Evolutionary conservation across 2,329 filamentous ascomycete genomes (phyloP).

Genomic region (Aspergillus sclerotialis): DNA sequence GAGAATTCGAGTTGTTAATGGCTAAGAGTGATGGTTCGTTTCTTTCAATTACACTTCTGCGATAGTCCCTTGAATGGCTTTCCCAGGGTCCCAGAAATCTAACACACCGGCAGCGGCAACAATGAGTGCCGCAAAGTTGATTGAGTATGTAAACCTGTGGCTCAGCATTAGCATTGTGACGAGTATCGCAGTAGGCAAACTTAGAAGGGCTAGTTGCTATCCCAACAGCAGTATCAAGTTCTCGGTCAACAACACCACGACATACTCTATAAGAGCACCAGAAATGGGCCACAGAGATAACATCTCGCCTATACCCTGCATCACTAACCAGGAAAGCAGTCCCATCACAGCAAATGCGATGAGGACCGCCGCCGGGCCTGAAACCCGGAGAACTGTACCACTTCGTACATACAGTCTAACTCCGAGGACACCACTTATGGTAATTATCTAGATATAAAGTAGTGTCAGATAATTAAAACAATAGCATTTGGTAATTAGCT

Average conservation of each 20-base stretch:
- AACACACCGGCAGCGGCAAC: slow-evolving; percentile 18
- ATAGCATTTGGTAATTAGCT: not conserved
- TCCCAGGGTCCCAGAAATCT: slow-evolving; percentile 18
- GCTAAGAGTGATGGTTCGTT: too few relatives aligned
- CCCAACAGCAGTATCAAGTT: slow-evolving; percentile 29
- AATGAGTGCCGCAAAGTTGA: slow-evolving; percentile 23
- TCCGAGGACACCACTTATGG: slow-evolving; percentile 28
- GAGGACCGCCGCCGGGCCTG: slow-evolving; percentile 25
- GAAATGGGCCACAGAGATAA: slow-evolving; percentile 31
- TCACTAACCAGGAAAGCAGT: slow-evolving; percentile 25
- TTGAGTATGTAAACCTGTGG: slow-evolving; percentile 22
- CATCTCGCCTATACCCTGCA: slow-evolving; percentile 35
- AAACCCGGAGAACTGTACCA: slow-evolving; percentile 26
- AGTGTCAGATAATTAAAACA: not conserved
- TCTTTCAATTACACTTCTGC: too few relatives aligned
- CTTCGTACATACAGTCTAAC: slow-evolving; percentile 26
- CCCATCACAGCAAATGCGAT: slow-evolving; percentile 27
- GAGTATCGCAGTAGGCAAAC: not conserved
- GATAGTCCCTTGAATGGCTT: slow-evolving; percentile 15
- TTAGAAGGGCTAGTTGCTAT: slow-evolving; percentile 8
- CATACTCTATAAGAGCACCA: slow-evolving; percentile 29
- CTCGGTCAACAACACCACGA: slow-evolving; percentile 30
- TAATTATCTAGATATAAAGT: slow-evolving; percentile 24
- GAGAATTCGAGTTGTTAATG: too few relatives aligned
- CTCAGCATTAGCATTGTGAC: not conserved